Conservation (phyloP, 2,329 filamentous ascomycete species). For the Trichoderma pleuroti region DNA sequence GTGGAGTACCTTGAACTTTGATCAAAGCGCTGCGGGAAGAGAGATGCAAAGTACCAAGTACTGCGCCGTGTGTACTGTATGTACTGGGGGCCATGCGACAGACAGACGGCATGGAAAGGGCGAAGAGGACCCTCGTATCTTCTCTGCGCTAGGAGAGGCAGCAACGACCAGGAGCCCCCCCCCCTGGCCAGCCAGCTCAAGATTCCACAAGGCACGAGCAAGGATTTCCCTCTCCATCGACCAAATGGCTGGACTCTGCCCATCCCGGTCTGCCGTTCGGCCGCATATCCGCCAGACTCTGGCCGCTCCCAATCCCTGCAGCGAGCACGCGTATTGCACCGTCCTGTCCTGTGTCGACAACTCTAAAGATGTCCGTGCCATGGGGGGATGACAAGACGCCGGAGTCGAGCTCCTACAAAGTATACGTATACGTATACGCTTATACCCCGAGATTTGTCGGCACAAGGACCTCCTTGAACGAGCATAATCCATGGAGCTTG, state of each 20-base stretch:
- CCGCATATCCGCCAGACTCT: conserved; percentile 25
- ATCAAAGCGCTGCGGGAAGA: neutral
- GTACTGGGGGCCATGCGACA: neutral
- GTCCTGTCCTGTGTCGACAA: neutral
- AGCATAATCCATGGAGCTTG: neutral
- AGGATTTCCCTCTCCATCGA: conserved; percentile 28
- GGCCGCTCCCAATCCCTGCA: conserved; percentile 16
- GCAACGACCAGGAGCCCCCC: neutral
- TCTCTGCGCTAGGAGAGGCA: conserved; percentile 6
- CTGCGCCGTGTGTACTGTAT: neutral
- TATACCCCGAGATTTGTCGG: neutral
- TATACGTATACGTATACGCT: neutral
- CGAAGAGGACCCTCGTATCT: neutral
- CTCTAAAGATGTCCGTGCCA: neutral
- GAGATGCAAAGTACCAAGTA: neutral
- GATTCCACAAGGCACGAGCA: conserved; percentile 16
- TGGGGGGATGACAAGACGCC: neutral
- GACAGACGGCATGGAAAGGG: conserved; percentile 1
- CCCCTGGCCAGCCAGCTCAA: neutral
- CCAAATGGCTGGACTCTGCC: conserved; percentile 24
- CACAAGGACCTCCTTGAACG: neutral
- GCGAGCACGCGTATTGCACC: neutral
- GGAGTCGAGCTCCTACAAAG: neutral
- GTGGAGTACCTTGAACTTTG: neutral
- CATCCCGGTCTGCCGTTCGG: conserved; percentile 30